Conservation (phyloP, 202 grass and related monocot species). For the Setaria italica region DNA sequence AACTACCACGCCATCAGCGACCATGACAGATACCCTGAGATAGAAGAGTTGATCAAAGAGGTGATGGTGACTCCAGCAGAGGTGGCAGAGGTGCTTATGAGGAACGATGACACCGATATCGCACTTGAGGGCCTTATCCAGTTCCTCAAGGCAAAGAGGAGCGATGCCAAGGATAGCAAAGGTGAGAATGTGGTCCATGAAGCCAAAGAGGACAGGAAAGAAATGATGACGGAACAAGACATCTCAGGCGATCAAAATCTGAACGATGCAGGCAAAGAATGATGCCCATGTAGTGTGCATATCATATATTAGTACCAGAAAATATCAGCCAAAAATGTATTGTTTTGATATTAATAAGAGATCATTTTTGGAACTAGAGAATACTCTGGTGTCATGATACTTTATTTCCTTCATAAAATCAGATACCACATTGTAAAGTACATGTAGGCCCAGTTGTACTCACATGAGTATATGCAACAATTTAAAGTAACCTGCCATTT, state of each 20-base stretch:
- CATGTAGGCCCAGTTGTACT: slow-evolving; percentile 14
- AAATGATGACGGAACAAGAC: slow-evolving; percentile 26
- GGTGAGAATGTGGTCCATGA: slow-evolving; percentile 29
- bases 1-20: slow-evolving; percentile 72
- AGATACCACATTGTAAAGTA: slow-evolving; percentile 14
- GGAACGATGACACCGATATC: slow-evolving; percentile 57
- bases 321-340: slow-evolving; percentile 32
- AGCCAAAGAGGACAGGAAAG: slow-evolving; percentile 28
- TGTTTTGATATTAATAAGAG: slow-evolving; percentile 37
- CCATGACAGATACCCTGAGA: slow-evolving; percentile 66
- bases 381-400: slow-evolving; percentile 26
- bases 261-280: slow-evolving; percentile 37
- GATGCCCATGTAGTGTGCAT: slow-evolving; percentile 42
- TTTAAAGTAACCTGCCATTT: slow-evolving; percentile 26
- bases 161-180: slow-evolving; percentile 26
- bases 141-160: slow-evolving; percentile 64
- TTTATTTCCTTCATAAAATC: background rate
- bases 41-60: slow-evolving; percentile 66
- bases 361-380: slow-evolving; percentile 38
- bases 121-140: slow-evolving; percentile 62
- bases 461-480: slow-evolving; percentile 23
- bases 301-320: slow-evolving; percentile 26
- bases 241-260: slow-evolving; percentile 24
- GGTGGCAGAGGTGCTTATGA: slow-evolving; percentile 78
- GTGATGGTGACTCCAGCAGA: slow-evolving; percentile 79